Percentiles rank a stretch among this genome's conserved stretches.
These are phyloP conservation scores for Lentinus brumalis DNA, from an alignment of 768 basidiomycete genomes.

Conservation along the genomic window DNA sequence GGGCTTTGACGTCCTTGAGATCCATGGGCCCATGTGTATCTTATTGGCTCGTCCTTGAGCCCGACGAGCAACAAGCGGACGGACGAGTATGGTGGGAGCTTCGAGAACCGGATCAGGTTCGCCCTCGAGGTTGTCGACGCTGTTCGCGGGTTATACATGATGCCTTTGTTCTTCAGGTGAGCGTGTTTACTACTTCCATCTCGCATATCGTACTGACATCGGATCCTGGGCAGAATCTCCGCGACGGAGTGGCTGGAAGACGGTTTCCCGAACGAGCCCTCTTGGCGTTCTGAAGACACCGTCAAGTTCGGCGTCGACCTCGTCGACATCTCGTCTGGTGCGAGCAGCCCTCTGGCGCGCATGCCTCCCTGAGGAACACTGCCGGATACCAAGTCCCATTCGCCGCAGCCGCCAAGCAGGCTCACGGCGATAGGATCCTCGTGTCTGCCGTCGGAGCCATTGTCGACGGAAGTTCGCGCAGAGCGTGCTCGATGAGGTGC, in stretches of 20 bases:
- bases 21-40: slow-evolving; percentile 27
- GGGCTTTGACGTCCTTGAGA: slow-evolving; percentile 34
- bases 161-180: slow-evolving; percentile 75
- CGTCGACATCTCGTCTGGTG: slow-evolving; percentile 70
- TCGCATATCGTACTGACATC: background rate
- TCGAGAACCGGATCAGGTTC: slow-evolving; percentile 48
- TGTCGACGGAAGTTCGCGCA: slow-evolving; percentile 56
- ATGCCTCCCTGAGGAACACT: slow-evolving; percentile 12
- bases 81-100: slow-evolving; percentile 48
- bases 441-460: slow-evolving; percentile 61
- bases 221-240: slow-evolving; percentile 47
- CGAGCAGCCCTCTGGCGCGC: slow-evolving; percentile 47
- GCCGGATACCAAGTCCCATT: slow-evolving; percentile 22
- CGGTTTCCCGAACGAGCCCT: slow-evolving; percentile 54
- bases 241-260: slow-evolving; percentile 75
- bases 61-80: slow-evolving; percentile 44
- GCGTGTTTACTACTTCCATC: background rate
- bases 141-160: slow-evolving; percentile 58
- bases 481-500: slow-evolving; percentile 49
- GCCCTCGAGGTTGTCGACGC: slow-evolving; percentile 31
- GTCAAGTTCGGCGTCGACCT: slow-evolving; percentile 71
- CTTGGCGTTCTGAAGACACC: slow-evolving; percentile 72
- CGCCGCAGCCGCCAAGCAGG: slow-evolving; percentile 43
- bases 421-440: slow-evolving; percentile 43
- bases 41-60: slow-evolving; percentile 38